Evolutionary conservation across 768 basidiomycete species (phyloP).

Genomic region (Leccinum variicolor): DNA sequence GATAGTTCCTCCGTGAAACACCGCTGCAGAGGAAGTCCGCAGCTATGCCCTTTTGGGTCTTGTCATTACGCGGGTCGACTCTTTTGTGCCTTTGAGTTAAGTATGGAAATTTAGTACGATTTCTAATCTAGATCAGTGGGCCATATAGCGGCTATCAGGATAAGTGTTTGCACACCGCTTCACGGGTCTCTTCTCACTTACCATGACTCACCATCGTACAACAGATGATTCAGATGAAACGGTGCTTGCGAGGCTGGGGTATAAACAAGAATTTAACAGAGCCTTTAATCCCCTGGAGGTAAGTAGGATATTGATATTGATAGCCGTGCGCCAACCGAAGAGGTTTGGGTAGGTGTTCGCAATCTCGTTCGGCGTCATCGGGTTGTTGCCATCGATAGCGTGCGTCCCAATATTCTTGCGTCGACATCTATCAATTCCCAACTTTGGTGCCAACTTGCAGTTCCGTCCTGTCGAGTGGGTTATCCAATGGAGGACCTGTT

Average conservation of each 20-base stretch:
- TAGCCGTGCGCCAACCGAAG: too few species aligned
- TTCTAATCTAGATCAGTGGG: too few species aligned
- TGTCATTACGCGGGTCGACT: too few species aligned
- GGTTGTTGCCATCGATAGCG: slow-evolving; percentile 61
- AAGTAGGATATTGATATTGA: not conserved
- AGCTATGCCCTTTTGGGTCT: too few species aligned
- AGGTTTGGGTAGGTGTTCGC: slow-evolving; percentile 53
- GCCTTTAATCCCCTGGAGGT: slow-evolving; percentile 31
- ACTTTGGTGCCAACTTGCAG: slow-evolving; percentile 16
- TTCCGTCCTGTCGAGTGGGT: slow-evolving; percentile 40
- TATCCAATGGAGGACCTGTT: slow-evolving; percentile 46
- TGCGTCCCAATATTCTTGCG: slow-evolving; percentile 27
- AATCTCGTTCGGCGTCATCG: slow-evolving; percentile 65
- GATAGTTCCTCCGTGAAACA: too few species aligned
- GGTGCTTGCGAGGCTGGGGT: slow-evolving; percentile 28
- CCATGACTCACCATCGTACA: not conserved
- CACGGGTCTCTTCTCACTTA: not conserved
- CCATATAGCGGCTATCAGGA: not conserved
- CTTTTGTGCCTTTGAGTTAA: too few species aligned
- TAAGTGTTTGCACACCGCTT: not conserved
- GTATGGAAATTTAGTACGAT: too few species aligned
- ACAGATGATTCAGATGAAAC: slow-evolving; percentile 22
- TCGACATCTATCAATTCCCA: not conserved
- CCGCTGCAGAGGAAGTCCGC: too few species aligned
- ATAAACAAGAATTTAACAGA: slow-evolving; percentile 34